A percentile compares a stretch with the other conserved stretches of the same genome.
phyloP scores from a whole-genome alignment of 2,329 filamentous ascomycete genomes.

The Clarireedia sp. region DNA sequence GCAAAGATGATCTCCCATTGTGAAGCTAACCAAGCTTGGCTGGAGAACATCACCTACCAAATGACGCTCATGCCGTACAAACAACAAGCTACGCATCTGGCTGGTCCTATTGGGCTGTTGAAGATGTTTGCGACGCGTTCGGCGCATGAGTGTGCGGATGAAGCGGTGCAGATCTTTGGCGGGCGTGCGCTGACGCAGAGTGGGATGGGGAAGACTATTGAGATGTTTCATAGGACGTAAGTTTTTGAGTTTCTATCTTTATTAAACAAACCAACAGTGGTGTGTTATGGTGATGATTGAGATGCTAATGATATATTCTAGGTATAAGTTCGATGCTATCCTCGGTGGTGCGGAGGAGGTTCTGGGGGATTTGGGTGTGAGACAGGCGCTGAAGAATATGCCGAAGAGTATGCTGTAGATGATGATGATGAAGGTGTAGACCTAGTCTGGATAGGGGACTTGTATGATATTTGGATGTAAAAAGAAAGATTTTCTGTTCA shows the following conservation, averaged over 20 bases:
- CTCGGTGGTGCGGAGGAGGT: slow-evolving; percentile 79
- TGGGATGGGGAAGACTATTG: slow-evolving; percentile 75
- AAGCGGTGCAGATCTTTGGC: slow-evolving; percentile 79
- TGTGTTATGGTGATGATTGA: no score
- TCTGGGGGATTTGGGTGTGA: slow-evolving; percentile 69
- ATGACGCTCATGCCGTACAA: slow-evolving; percentile 81
- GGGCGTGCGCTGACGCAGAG: slow-evolving; percentile 71
- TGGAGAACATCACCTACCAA: slow-evolving; percentile 78
- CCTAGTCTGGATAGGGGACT: no score
- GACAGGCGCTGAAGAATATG: slow-evolving; percentile 77
- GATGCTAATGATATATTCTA: not conserved
- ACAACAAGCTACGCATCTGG: slow-evolving; percentile 65
- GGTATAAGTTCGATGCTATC: slow-evolving; percentile 64
- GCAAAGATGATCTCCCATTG: slow-evolving; percentile 80
- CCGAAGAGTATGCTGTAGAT: slow-evolving; percentile 71
- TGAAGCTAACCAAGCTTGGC: slow-evolving; percentile 79
- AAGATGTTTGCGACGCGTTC: slow-evolving; percentile 72
- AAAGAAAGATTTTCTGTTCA: no score
- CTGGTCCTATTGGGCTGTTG: slow-evolving; percentile 73
- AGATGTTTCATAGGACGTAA: slow-evolving; percentile 69
- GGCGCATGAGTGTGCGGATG: slow-evolving; percentile 76
- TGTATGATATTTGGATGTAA: no score
- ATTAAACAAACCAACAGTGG: not conserved
- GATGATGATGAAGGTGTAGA: no score
- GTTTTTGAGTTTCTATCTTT: slow-evolving; percentile 28